Base-by-base conservation (phyloP, 805 yeast species). In the Saturnispora dispora region DNA sequence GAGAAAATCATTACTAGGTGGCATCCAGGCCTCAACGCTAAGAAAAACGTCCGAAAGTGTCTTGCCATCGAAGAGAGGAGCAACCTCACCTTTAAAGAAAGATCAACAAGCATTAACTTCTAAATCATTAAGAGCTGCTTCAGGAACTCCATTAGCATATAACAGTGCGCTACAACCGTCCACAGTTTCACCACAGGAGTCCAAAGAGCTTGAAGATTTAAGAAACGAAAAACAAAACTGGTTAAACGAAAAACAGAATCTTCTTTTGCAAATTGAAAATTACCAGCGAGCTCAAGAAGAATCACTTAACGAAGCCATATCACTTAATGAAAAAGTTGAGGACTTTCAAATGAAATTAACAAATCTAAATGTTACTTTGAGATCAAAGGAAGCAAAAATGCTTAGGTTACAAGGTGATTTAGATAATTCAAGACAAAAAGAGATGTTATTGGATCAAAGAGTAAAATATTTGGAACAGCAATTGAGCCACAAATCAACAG, bases 311-410 rank as follows among this genome's bases (percentile, higher is more conserved):
- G 73, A 73, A 49, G 58, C 72, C 30, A 61, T 60, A n/a, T 57
- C 59, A 13, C 50, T 73, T 32, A 71, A 65, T 47, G 50, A 57
- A 11, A 63, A 70, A 51, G 53, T 71, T 13, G 80, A 76, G 18
- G 70, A 63, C 48, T 60, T 76, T 43, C 71, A 71, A 55, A 78
- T 74, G 45, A 82, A 79, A 47, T 73, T 74, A 46, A 78, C 82
- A 3, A 72, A 71, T 40, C 72, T 75, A 46, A 68, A 69, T 43
- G 69, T 83, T 58, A 69, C 74, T 50, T 62, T 78, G 23, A 83
- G 83, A 62, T 81, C 86, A 32, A 81, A 79, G 56, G 93, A 86
- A 46, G 79, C 87, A 0, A 88, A 83, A 61, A 64, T 86, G 8
- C 70, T 75, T 42, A 68, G 93, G 43, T 67, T 80, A 23, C 76